phyloP scores from a whole-genome alignment of 2,329 filamentous ascomycete genomes.

The Emmonsiellopsis sp. region DNA sequence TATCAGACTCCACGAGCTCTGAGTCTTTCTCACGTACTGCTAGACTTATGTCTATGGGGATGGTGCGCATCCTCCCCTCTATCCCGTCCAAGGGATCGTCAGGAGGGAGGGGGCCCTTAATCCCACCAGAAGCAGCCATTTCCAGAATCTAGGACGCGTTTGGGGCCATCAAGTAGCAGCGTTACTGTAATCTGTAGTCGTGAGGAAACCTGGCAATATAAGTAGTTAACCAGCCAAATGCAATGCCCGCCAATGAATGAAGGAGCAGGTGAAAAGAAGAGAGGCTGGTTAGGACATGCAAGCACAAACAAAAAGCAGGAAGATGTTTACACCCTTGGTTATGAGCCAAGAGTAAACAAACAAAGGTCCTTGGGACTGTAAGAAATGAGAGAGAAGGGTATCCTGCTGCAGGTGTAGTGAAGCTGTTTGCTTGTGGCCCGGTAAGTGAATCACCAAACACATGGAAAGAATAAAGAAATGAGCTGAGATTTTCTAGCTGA shows the following conservation, averaged over 20 bases:
- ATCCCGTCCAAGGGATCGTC: background rate
- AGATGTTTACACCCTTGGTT: too few species aligned
- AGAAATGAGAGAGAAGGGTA: background rate
- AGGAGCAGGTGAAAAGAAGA: too few species aligned
- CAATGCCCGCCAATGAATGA: too few species aligned
- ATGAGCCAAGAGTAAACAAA: background rate
- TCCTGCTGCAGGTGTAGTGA: too few species aligned
- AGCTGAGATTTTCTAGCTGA: background rate
- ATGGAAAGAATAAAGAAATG: background rate
- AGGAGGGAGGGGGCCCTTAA: background rate
- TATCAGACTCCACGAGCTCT: slow-evolving; percentile 3
- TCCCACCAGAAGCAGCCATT: background rate
- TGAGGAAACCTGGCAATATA: too few species aligned
- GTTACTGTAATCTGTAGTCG: too few species aligned
- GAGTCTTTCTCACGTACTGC: background rate
- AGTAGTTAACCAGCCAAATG: too few species aligned
- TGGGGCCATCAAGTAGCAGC: too few species aligned
- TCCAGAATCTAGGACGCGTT: too few species aligned
- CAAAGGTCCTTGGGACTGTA: background rate
- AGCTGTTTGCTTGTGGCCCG: background rate
- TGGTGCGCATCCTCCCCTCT: background rate
- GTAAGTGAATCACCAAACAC: background rate
- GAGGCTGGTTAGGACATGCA: too few species aligned
- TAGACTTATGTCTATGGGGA: background rate
- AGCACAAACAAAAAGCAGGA: too few species aligned